Conservation (phyloP, 2,329 filamentous ascomycete genomes). For the Claviceps fusiformis region DNA sequence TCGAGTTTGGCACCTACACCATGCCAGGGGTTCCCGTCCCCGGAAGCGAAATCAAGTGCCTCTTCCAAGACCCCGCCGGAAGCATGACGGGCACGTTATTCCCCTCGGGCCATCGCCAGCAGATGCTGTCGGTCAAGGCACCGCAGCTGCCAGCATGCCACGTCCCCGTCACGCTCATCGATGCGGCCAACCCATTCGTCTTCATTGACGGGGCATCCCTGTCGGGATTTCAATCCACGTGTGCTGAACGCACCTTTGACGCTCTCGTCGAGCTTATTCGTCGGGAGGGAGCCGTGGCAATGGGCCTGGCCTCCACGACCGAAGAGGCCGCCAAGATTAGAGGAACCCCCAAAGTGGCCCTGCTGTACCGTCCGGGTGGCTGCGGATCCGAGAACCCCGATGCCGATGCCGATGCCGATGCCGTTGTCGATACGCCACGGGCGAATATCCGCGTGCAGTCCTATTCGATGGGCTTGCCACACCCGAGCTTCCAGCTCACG, state of each 20-base stretch:
- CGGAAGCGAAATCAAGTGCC: constrained; percentile 40
- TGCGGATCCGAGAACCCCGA: constrained; percentile 13
- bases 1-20: constrained; percentile 33
- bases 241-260: background rate
- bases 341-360: background rate
- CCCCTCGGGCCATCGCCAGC: constrained; percentile 38
- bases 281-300: constrained; percentile 37
- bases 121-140: constrained; percentile 16
- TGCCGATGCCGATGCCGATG: too few relatives aligned
- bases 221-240: background rate
- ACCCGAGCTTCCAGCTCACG: constrained; percentile 38
- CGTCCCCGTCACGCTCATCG: constrained; percentile 19
- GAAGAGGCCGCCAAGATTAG: constrained; percentile 17
- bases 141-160: constrained; percentile 8
- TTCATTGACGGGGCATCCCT: constrained; percentile 31
- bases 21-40: constrained; percentile 46
- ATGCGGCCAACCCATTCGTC: constrained; percentile 26
- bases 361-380: constrained; percentile 15
- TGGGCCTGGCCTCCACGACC: constrained; percentile 36
- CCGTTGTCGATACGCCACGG: background rate
- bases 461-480: constrained; percentile 36
- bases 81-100: constrained; percentile 45
- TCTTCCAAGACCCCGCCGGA: constrained; percentile 45
- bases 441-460: constrained; percentile 29
- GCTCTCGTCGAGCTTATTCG: constrained; percentile 36